phyloP scores from a whole-genome alignment of 495 filamentous ascomycete species.

The Astrothelium subdiscretum region DNA sequence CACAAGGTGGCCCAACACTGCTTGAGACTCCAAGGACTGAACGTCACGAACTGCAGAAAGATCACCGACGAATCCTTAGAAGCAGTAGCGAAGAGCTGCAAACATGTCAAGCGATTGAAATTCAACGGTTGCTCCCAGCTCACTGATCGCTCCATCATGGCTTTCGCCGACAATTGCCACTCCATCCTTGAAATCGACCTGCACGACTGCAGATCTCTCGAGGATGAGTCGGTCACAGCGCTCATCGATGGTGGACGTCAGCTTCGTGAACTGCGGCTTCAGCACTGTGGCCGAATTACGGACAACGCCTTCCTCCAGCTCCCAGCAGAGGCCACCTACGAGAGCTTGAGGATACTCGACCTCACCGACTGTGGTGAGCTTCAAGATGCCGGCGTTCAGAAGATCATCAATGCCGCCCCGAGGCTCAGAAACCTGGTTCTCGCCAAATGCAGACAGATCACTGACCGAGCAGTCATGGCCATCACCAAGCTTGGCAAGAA shows the following conservation, averaged over 20 bases:
- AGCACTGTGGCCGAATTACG: constrained; percentile 69
- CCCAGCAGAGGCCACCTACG: constrained; percentile 56
- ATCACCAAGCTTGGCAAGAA: constrained; percentile 90
- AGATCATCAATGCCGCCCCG: constrained; percentile 74
- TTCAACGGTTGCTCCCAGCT: constrained; percentile 77
- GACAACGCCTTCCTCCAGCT: constrained; percentile 78
- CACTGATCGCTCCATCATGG: constrained; percentile 64
- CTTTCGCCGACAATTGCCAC: constrained; percentile 77
- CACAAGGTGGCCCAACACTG: constrained; percentile 71
- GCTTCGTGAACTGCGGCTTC: constrained; percentile 78
- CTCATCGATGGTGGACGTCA: constrained; percentile 64
- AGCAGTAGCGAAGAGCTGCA: constrained; percentile 71
- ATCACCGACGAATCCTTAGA: constrained; percentile 78
- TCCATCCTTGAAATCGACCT: constrained; percentile 95
- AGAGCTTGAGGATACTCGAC: constrained; percentile 86
- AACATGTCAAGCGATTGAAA: constrained; percentile 87
- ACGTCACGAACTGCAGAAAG: constrained; percentile 75
- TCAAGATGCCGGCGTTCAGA: constrained; percentile 74
- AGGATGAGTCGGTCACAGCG: constrained; percentile 66
- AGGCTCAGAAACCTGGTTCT: constrained; percentile 85
- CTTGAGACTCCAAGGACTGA: constrained; percentile 77
- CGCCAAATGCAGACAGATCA: constrained; percentile 86
- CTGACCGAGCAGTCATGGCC: constrained; percentile 74
- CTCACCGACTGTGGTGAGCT: constrained; percentile 76
- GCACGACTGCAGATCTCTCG: constrained; percentile 69